Conservation (phyloP, 768 basidiomycete species). For the Mycena floridula region DNA sequence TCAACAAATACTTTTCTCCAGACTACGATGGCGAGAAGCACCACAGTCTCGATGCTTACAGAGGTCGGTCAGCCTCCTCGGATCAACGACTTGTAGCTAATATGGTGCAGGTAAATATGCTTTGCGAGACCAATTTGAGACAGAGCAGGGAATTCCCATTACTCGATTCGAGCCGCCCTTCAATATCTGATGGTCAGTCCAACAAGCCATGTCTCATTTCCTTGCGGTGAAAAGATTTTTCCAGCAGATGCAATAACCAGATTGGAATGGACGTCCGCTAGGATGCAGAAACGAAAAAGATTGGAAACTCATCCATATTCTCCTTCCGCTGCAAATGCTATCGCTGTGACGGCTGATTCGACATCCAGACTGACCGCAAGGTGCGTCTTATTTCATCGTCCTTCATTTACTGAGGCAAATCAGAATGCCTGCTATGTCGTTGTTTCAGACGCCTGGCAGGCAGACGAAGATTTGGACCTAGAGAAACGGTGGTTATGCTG, state of each 20-base stretch:
- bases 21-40: conserved; percentile 67
- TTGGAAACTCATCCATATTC: conserved; percentile 92
- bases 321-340: conserved; percentile 98
- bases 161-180: conserved; percentile 94
- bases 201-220: too few species aligned
- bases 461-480: conserved; percentile 95
- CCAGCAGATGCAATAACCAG: conserved; percentile 91
- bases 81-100: too few species aligned
- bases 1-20: conserved; percentile 78
- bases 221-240: conserved; percentile 21
- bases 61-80: conserved; percentile 36
- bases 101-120: conserved; percentile 92
- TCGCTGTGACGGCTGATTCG: conserved; percentile 94
- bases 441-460: conserved; percentile 84
- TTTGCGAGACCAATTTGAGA: conserved; percentile 86
- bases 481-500: conserved; percentile 90
- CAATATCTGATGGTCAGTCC: conserved; percentile 88
- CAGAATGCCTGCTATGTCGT: conserved; percentile 97
- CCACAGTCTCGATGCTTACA: conserved; percentile 50
- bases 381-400: conserved; percentile 30
- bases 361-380: conserved; percentile 97
- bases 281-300: conserved; percentile 97
- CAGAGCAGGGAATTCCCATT: conserved; percentile 94
- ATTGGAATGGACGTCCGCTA: conserved; percentile 99
- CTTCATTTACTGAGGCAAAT: neutral